phyloP scores from a whole-genome alignment of 805 yeast species.

The Kurtzmaniella cleridarum region DNA sequence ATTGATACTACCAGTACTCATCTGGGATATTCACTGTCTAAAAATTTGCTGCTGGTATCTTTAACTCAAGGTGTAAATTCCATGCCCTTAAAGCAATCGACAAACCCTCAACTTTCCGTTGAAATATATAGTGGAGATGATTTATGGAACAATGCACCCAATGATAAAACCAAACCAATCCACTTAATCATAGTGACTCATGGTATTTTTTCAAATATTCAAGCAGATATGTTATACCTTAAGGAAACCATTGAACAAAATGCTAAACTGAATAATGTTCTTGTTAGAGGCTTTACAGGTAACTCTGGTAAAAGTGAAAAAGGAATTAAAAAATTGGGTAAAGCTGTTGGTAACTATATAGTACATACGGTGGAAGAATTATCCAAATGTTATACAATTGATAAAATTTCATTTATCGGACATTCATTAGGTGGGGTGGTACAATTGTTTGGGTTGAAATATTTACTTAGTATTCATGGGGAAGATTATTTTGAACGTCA shows the following conservation, averaged over 20 bases:
- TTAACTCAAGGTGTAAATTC: background rate
- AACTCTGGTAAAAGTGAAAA: conserved; percentile 40
- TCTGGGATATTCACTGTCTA: too few relatives aligned
- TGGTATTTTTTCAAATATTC: conserved; percentile 38
- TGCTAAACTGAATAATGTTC: conserved; percentile 23
- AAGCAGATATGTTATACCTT: conserved; percentile 40
- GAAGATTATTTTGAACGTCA: conserved; percentile 21
- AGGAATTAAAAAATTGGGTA: conserved; percentile 35
- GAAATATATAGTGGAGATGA: conserved; percentile 22
- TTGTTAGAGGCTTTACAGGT: conserved; percentile 33
- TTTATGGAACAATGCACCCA: conserved; percentile 28
- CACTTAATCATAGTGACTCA: conserved; percentile 40
- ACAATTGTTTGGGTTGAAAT: conserved; percentile 36
- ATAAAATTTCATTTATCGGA: conserved; percentile 35
- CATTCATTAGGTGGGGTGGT: conserved; percentile 42
- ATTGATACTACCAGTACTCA: too few relatives aligned
- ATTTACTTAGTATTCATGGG: conserved; percentile 27
- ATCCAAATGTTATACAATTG: conserved; percentile 12
- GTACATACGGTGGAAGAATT: conserved; percentile 20
- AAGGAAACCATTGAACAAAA: conserved; percentile 26
- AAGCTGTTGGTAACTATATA: conserved; percentile 23
- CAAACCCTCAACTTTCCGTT: conserved; percentile 22
- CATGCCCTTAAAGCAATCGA: conserved; percentile 4
- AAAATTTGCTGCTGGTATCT: too few relatives aligned
- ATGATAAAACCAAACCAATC: conserved; percentile 22